Evolutionary conservation across 2,329 filamentous ascomycete species (phyloP).

Genomic region (Hypoxylon sp.): DNA sequence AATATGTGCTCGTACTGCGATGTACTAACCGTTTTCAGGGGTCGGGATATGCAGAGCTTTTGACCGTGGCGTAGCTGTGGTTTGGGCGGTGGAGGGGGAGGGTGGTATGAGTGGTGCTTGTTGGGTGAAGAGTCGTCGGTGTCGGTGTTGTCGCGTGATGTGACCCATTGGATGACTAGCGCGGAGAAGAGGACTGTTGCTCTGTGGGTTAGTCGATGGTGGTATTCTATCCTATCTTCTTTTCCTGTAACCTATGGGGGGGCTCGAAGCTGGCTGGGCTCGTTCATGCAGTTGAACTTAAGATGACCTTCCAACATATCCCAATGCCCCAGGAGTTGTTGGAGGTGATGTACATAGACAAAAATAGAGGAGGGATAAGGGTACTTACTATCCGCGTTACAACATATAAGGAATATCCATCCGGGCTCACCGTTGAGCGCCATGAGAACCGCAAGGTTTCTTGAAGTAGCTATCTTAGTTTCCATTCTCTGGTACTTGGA

Average conservation of each 20-base stretch:
- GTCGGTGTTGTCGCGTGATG: conserved; percentile 60
- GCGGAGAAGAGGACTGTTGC: conserved; percentile 69
- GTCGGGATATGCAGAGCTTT: conserved; percentile 29
- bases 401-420: conserved; percentile 76
- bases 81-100: conserved; percentile 15
- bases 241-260: background rate
- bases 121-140: conserved; percentile 26
- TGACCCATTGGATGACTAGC: conserved; percentile 73
- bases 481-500: background rate
- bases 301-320: background rate
- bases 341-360: background rate
- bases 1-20: conserved; percentile 41
- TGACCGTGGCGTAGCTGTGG: conserved; percentile 7
- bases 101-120: conserved; percentile 1
- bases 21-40: conserved; percentile 34
- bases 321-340: background rate
- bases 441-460: conserved; percentile 71
- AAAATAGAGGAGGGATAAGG: background rate
- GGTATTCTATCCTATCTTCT: background rate
- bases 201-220: background rate
- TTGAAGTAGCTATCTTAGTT: conserved; percentile 46
- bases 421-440: conserved; percentile 71
- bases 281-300: background rate
- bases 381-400: conserved; percentile 70
- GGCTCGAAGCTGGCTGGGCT: background rate